Evolutionary conservation across 768 basidiomycete species (phyloP).

Genomic region (Mycena filopes): DNA sequence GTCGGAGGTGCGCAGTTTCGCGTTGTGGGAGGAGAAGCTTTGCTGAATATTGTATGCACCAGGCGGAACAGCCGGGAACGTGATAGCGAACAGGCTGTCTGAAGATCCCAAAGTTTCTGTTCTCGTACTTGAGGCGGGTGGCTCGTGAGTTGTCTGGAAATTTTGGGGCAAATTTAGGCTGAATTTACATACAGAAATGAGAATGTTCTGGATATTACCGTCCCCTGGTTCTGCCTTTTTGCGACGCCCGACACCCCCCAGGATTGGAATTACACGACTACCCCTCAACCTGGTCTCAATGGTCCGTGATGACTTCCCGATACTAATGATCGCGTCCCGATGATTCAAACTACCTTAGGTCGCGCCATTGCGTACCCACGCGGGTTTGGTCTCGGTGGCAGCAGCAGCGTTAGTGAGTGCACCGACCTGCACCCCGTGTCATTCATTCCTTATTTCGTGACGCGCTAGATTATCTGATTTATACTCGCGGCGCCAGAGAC

Average conservation of each 20-base stretch:
- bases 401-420: constrained; percentile 39
- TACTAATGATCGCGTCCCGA: too few relatives aligned
- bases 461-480: constrained; percentile 30
- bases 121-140: constrained; percentile 46
- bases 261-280: constrained; percentile 46
- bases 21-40: not conserved
- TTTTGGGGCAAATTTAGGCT: too few relatives aligned
- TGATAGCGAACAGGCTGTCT: constrained; percentile 45
- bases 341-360: too few relatives aligned
- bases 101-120: constrained; percentile 44
- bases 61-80: constrained; percentile 45
- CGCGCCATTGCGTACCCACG: constrained; percentile 38
- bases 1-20: not conserved
- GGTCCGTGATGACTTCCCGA: not conserved
- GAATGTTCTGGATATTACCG: not conserved
- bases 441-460: not conserved
- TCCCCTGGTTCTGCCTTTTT: constrained; percentile 11
- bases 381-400: constrained; percentile 42
- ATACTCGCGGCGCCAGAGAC: constrained; percentile 33
- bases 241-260: constrained; percentile 20
- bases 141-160: constrained; percentile 32
- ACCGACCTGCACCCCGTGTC: not conserved
- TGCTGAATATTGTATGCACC: not conserved
- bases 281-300: constrained; percentile 37
- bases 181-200: not conserved